Percentiles rank a stretch among this genome's conserved stretches.
Evolutionary conservation across 176 grass and related monocot genomes (phyloP).

Genomic region (Saccharum officinarum): DNA sequence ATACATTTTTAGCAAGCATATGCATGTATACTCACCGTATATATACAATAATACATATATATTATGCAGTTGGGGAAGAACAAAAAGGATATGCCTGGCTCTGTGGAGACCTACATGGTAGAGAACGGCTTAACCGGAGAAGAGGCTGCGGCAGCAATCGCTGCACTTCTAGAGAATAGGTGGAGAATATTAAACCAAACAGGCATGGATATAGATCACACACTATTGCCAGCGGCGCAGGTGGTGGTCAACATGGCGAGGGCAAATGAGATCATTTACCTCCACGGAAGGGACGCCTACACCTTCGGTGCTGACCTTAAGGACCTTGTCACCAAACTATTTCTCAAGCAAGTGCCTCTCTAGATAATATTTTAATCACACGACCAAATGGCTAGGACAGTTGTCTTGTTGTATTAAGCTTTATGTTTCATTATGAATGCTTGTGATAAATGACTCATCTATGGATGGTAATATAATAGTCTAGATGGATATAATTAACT

Average conservation of each 20-base stretch:
- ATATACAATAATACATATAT: background rate
- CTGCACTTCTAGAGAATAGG: background rate
- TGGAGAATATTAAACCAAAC: background rate
- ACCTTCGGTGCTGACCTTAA: background rate
- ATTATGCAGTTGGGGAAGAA: background rate
- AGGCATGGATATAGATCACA: background rate
- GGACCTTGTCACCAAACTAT: background rate
- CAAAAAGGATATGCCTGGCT: slow-evolving; percentile 2
- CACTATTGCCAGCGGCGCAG: background rate
- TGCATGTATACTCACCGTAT: background rate
- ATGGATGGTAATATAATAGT: too few species aligned
- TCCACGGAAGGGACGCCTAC: background rate
- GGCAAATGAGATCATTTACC: slow-evolving; percentile 15
- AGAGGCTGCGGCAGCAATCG: background rate
- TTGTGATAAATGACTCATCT: background rate
- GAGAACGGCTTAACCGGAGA: background rate
- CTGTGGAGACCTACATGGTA: background rate
- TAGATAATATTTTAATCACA: background rate
- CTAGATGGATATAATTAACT: too few species aligned
- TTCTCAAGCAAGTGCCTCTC: background rate
- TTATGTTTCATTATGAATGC: background rate
- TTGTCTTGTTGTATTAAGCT: background rate
- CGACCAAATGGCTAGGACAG: background rate
- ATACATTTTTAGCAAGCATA: background rate
- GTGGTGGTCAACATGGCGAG: background rate